These are phyloP conservation scores for Ogataea sp. DNA, from an alignment of 805 yeast species.

Conservation along the genomic window DNA sequence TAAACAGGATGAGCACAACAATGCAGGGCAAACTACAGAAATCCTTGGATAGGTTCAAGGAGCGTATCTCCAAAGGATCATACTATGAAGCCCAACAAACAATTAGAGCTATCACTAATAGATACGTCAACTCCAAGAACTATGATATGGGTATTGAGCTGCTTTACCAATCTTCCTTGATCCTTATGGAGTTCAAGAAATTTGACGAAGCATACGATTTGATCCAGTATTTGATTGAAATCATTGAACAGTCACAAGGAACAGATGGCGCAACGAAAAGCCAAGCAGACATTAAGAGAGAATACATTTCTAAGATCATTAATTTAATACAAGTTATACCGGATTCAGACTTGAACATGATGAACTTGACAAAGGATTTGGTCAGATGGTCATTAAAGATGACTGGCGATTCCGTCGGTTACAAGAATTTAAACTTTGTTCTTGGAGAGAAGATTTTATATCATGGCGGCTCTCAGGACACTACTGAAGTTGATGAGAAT, in stretches of 20 bases:
- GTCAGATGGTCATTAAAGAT: conserved; percentile 56
- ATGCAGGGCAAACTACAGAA: conserved; percentile 38
- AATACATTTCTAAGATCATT: conserved; percentile 23
- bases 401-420: conserved; percentile 54
- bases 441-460: conserved; percentile 58
- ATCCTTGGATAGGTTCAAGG: conserved; percentile 59
- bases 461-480: conserved; percentile 3
- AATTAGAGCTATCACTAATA: conserved; percentile 77
- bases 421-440: conserved; percentile 63
- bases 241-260: conserved; percentile 37
- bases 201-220: conserved; percentile 80
- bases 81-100: conserved; percentile 97
- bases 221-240: conserved; percentile 61
- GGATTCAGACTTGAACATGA: conserved; percentile 51
- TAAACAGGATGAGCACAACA: conserved; percentile 1
- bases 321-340: conserved; percentile 35
- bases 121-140: conserved; percentile 65
- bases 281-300: conserved; percentile 9
- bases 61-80: conserved; percentile 60
- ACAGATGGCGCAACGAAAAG: conserved; percentile 16
- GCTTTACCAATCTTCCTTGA: conserved; percentile 61
- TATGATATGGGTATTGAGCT: conserved; percentile 67
- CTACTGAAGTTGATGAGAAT: conserved; percentile 15
- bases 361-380: conserved; percentile 58
- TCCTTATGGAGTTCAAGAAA: conserved; percentile 60